Base-by-base conservation (phyloP, 352 stramenopile species). In the Pythium guiyangense region DNA sequence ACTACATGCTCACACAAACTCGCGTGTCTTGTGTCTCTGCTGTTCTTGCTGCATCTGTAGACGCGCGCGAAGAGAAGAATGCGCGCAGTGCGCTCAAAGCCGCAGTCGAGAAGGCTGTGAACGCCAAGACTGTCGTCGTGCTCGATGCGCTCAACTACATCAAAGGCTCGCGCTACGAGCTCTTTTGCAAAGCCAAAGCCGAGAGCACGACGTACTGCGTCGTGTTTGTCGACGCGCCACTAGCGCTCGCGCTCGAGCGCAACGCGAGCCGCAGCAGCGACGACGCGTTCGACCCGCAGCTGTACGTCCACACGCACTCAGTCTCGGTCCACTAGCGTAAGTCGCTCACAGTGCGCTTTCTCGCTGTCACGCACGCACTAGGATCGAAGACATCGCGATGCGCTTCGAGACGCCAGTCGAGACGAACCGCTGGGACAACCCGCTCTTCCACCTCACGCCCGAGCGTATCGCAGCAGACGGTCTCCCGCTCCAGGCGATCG, bases 91-190 rank as follows among this genome's bases (percentile, higher is more conserved):
- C 81, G 5, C 62, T 91, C 48, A 80, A 80, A 53, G 78, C 74
- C 0, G 78, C 78, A 8, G 77, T 85, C 14, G 81, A 95, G 60
- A 77, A 75, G 26, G 60, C 67, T 18, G 63, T 95, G 42, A 90
- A 73, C 20, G 49, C 55, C 14, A 72, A 78, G 50, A 87, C 73
- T 11, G 77, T 98, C 43, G 88, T 98, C 3, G 84, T 98, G 70
- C 70, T 97, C 52, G 93, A 98, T 72, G 92, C 89, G 17, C 65
- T 97, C 35, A 97, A 98, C 69, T 97, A 98, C 64, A 97, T 97
- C 66, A 98, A 98, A 63, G 94, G 94, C 51, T 97, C 90, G 73
- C 77, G 92, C 48, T 98, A 98, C 70, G 92, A 98, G 68, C 74
- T 98, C 34, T 97, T 96, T 67, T 98, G 94, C 74, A 91, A 97